These are phyloP conservation scores for Prunus mongolica DNA, from an alignment of 306 rosid genomes.

Conservation along the genomic window DNA sequence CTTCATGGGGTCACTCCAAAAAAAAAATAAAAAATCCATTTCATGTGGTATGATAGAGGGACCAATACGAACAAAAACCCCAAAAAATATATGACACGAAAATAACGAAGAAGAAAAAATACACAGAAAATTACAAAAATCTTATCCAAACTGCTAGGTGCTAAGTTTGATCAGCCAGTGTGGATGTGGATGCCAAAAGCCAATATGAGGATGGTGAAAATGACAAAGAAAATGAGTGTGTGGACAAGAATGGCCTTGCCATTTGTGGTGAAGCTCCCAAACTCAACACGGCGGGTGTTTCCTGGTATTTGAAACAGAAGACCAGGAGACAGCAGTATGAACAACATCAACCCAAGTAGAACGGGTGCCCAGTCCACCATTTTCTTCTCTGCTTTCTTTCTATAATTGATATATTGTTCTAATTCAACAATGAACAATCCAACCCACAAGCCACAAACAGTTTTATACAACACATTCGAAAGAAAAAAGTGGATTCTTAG, in stretches of 20 bases:
- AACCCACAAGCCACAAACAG: background rate
- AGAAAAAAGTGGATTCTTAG: conserved; percentile 1
- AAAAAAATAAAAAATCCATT: too few relatives aligned
- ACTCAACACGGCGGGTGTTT: conserved; percentile 32
- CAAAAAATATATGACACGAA: background rate
- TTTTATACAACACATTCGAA: background rate
- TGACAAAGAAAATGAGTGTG: conserved; percentile 41
- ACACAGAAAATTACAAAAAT: background rate
- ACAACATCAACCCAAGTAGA: conserved; percentile 37
- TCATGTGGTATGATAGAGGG: too few relatives aligned
- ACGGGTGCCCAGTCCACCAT: conserved; percentile 65
- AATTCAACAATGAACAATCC: background rate
- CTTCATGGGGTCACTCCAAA: too few relatives aligned
- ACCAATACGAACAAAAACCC: background rate
- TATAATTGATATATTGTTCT: too few relatives aligned
- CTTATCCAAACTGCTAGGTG: too few relatives aligned
- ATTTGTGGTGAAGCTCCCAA: conserved; percentile 46
- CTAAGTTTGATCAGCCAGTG: conserved; percentile 14
- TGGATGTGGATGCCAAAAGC: conserved; percentile 42
- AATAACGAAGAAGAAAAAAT: background rate
- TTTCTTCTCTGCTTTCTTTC: background rate
- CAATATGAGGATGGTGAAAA: conserved; percentile 51
- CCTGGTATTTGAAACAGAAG: conserved; percentile 56
- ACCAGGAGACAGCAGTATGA: conserved; percentile 58
- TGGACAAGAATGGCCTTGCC: conserved; percentile 49